Percentiles rank a stretch among this genome's conserved stretches.
These are phyloP conservation scores for Cutaneotrichosporon sp. DNA, from an alignment of 1,284 basidiomycete species.

Conservation along the genomic window DNA sequence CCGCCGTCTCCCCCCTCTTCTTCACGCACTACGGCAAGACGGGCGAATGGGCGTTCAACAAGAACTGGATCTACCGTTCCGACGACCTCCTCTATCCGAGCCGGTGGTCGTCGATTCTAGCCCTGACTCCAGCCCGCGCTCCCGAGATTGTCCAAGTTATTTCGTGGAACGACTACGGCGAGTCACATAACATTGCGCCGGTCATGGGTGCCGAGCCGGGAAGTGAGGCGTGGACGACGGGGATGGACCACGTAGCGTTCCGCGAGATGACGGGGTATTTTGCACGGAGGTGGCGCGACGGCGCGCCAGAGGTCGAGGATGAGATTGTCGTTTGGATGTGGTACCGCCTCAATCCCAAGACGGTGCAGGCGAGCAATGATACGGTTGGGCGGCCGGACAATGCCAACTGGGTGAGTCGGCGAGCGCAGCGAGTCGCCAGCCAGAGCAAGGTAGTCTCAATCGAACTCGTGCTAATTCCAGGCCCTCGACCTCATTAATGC, in stretches of 20 bases:
- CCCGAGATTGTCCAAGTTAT: slow-evolving; percentile 52
- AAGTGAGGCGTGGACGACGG: slow-evolving; percentile 45
- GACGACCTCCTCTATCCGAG: slow-evolving; percentile 51
- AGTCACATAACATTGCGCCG: slow-evolving; percentile 51
- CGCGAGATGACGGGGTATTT: slow-evolving; percentile 47
- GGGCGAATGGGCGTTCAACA: slow-evolving; percentile 51
- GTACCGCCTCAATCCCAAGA: slow-evolving; percentile 43
- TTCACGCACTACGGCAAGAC: slow-evolving; percentile 57
- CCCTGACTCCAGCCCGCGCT: slow-evolving; percentile 23
- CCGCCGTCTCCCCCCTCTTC: slow-evolving; percentile 63
- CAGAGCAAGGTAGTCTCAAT: neutral
- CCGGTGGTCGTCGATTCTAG: slow-evolving; percentile 45
- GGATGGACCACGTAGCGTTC: slow-evolving; percentile 50
- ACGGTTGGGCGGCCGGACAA: slow-evolving; percentile 39
- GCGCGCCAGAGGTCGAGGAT: slow-evolving; percentile 19
- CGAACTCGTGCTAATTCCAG: slow-evolving; percentile 25
- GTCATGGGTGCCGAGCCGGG: slow-evolving; percentile 49
- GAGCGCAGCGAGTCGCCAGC: neutral
- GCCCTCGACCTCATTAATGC: slow-evolving; percentile 51
- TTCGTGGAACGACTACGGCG: slow-evolving; percentile 54
- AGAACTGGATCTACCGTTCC: slow-evolving; percentile 54
- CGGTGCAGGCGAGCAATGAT: slow-evolving; percentile 30
- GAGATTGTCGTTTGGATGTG: slow-evolving; percentile 39
- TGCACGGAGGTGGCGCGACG: slow-evolving; percentile 35
- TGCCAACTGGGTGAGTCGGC: slow-evolving; percentile 44